Base-by-base conservation (phyloP, 2,329 filamentous ascomycete species). In the Paecilomyces dactylethromorphus region DNA sequence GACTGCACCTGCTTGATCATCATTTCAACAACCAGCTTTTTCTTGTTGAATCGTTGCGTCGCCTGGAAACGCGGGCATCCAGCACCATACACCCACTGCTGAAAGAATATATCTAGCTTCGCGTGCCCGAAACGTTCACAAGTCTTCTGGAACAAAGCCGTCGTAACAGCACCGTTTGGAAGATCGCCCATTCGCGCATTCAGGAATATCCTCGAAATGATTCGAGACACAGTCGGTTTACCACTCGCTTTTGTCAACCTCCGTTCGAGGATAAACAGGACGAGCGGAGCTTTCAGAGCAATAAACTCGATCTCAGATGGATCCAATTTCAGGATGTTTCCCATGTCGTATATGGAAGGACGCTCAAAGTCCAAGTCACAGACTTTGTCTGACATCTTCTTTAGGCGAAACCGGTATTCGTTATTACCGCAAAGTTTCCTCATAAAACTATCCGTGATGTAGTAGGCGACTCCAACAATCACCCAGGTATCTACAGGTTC, bases 11-110 rank as follows among this genome's bases (percentile, higher is more conserved):
- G 95, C 55, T 84, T 84, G 63, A 99, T 90, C 10, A 86, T 88
- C 81, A 99, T 89, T 73, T 97, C 92, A 1, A 99, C 91, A 29
- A 93, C 92, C 3, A 97, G 82, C 66, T 95, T 90, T 78, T 99
- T 99, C 79, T 97, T 97, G 71, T 99, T 99, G 77, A 99, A 99
- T 18, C 88, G 85, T 64, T 96, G 92, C 45, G 87, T 89, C 54
- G 96, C 90, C 54, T 88, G 82, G 66, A 99, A 96, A 50, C 87
- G 85, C 0, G 95, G 94, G 67, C 92, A 97, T 0, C 95, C 95
- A 15, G 91, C 87, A 11, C 90, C 88, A 63, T 88, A 84, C 0
- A 99, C 85, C 93, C 93, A 99, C 70, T 99, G 93, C 51, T 87
- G 86, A 82, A 95, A 97, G 71, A 99, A 97, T 0, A 85, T 82